Evolutionary conservation across 306 rosid genomes (phyloP).

Genomic region (Vigna trinervia): DNA sequence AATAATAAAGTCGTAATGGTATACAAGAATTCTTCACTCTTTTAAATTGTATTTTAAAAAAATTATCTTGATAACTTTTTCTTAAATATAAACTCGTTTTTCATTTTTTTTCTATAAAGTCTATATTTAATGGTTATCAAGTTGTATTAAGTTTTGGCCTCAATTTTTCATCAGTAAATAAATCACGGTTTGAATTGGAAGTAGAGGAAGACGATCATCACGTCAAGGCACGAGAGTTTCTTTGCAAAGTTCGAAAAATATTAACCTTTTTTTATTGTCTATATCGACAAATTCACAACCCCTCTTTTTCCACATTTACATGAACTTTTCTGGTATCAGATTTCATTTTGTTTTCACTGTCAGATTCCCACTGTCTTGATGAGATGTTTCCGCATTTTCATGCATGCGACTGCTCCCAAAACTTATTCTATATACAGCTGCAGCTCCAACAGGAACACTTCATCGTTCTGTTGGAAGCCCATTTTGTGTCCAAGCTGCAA

Average conservation of each 20-base stretch:
- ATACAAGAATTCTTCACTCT: no score
- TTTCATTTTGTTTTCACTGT: background rate
- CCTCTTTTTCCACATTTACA: background rate
- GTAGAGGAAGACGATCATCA: background rate
- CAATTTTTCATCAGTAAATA: background rate
- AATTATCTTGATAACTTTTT: no score
- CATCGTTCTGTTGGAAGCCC: constrained; percentile 73
- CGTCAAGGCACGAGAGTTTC: background rate
- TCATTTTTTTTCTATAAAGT: no score
- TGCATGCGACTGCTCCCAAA: constrained; percentile 14
- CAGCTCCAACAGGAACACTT: constrained; percentile 31
- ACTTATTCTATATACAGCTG: constrained; percentile 47
- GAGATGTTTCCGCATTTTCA: constrained; percentile 19
- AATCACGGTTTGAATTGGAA: no score
- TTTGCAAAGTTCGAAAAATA: constrained; percentile 18
- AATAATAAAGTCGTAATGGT: no score
- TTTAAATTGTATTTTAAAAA: no score
- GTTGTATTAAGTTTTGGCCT: background rate
- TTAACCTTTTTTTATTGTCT: constrained; percentile 11
- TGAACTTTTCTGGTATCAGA: background rate
- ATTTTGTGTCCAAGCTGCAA: constrained; percentile 81
- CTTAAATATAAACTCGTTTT: no score
- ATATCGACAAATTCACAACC: constrained; percentile 13
- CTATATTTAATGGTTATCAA: background rate
- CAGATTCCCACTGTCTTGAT: constrained; percentile 9